Evolutionary conservation across 306 rosid genomes (phyloP).

Genomic region (Echinosophora koreensis): DNA sequence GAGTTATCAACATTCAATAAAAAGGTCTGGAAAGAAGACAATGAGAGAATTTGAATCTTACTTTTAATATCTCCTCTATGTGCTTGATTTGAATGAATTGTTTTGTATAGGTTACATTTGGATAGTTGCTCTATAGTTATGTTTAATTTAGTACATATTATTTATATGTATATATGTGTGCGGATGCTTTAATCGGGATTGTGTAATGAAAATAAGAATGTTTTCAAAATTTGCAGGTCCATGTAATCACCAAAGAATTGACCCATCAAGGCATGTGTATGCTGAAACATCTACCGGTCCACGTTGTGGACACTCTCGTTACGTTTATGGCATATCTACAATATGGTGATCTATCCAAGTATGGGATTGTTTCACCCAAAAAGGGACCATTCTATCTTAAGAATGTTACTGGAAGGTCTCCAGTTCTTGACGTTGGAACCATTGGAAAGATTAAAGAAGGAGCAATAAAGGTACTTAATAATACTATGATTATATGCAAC

Average conservation of each 20-base stretch:
- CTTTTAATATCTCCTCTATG: too few species aligned
- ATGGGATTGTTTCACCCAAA: slow-evolving; percentile 51
- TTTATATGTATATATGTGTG: too few species aligned
- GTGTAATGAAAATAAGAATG: background rate
- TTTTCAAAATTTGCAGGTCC: slow-evolving; percentile 4
- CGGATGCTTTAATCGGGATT: too few species aligned
- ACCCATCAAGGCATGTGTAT: slow-evolving; percentile 52
- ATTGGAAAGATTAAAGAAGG: slow-evolving; percentile 50
- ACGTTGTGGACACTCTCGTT: slow-evolving; percentile 45
- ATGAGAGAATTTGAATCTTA: too few species aligned
- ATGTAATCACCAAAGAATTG: slow-evolving; percentile 39
- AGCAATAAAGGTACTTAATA: slow-evolving; percentile 51
- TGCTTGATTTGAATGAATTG: too few species aligned
- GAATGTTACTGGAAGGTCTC: slow-evolving; percentile 47
- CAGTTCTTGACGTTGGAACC: slow-evolving; percentile 65
- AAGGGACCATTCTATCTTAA: slow-evolving; percentile 61
- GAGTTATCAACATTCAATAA: too few species aligned
- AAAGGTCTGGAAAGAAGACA: too few species aligned
- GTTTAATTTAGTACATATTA: background rate
- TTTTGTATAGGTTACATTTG: background rate
- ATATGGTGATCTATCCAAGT: slow-evolving; percentile 53
- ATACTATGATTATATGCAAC: background rate
- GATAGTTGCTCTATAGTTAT: background rate
- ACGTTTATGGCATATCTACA: background rate
- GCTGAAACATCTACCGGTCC: slow-evolving; percentile 32